phyloP scores from a whole-genome alignment of 805 yeast species.

The Cephaloascus fragrans region DNA sequence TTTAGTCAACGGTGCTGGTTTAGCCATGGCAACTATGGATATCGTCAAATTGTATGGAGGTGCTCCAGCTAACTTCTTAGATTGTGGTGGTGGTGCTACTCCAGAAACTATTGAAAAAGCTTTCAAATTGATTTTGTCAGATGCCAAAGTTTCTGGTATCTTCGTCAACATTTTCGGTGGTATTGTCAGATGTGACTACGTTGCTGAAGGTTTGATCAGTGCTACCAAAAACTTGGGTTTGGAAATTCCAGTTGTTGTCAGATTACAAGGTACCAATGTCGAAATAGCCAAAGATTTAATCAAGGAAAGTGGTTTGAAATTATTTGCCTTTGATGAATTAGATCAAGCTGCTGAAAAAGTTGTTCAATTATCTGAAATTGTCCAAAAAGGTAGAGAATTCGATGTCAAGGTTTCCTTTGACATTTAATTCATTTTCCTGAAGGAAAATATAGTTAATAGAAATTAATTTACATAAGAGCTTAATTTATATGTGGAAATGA shows the following conservation, averaged over 20 bases:
- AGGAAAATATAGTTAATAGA: too few species aligned
- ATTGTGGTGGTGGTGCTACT: slow-evolving; percentile 99
- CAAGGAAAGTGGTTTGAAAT: slow-evolving; percentile 81
- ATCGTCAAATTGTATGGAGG: slow-evolving; percentile 98
- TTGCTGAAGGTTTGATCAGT: slow-evolving; percentile 93
- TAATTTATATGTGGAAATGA: too few species aligned
- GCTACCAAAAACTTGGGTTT: slow-evolving; percentile 89
- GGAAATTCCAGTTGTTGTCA: slow-evolving; percentile 90
- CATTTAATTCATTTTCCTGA: too few species aligned
- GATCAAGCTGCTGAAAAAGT: slow-evolving; percentile 97
- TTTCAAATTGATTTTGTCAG: slow-evolving; percentile 84
- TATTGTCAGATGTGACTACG: slow-evolving; percentile 98
- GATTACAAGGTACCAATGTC: slow-evolving; percentile 97
- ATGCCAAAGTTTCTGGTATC: slow-evolving; percentile 84
- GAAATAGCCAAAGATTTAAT: slow-evolving; percentile 83
- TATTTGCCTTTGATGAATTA: slow-evolving; percentile 83
- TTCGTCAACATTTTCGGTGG: slow-evolving; percentile 99
- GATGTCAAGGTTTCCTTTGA: slow-evolving; percentile 41
- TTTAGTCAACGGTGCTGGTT: slow-evolving; percentile 98
- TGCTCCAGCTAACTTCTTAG: slow-evolving; percentile 97
- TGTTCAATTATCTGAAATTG: slow-evolving; percentile 51
- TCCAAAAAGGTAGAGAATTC: slow-evolving; percentile 34
- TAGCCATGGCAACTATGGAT: slow-evolving; percentile 99
- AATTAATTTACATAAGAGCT: too few species aligned
- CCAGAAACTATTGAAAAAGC: slow-evolving; percentile 97